These are phyloP conservation scores for Daedaleopsis nitida DNA, from an alignment of 768 basidiomycete species.

Conservation along the genomic window DNA sequence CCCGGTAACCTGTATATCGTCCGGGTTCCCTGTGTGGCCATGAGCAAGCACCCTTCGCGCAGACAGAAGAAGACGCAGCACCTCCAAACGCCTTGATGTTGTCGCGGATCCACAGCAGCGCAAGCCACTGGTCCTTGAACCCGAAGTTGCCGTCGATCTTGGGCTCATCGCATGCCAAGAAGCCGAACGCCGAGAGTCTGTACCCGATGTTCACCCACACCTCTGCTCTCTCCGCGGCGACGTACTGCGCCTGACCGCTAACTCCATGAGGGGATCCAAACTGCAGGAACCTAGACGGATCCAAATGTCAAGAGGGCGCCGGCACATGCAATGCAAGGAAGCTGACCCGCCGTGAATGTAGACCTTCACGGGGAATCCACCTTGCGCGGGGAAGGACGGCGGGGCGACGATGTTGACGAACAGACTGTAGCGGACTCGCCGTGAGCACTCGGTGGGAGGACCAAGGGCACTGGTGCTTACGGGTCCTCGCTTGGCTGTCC, in stretches of 20 bases:
- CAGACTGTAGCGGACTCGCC: constrained; percentile 39
- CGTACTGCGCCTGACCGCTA: constrained; percentile 63
- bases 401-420: constrained; percentile 69
- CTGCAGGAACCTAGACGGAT: constrained; percentile 61
- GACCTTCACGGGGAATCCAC: constrained; percentile 62
- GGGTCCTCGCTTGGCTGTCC: constrained; percentile 74
- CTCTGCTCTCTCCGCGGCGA: constrained; percentile 63
- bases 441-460: not conserved
- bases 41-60: no score
- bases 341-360: constrained; percentile 78
- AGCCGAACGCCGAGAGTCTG: constrained; percentile 76
- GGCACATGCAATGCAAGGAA: not conserved
- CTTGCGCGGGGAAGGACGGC: constrained; percentile 47
- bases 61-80: constrained; percentile 20
- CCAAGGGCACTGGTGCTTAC: constrained; percentile 35
- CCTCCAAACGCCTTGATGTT: constrained; percentile 75
- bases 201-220: constrained; percentile 81
- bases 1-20: constrained; percentile 63
- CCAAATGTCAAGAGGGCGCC: not conserved
- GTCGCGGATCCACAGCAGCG: constrained; percentile 67
- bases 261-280: constrained; percentile 75
- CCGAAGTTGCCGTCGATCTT: constrained; percentile 73
- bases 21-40: constrained; percentile 50
- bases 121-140: constrained; percentile 85
- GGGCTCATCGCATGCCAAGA: constrained; percentile 67